Percentiles rank a stretch among this genome's conserved stretches.
These are phyloP conservation scores for Dimargaris xerosporica DNA, from an alignment of 192 early-diverging fungal genomes.

Conservation along the genomic window DNA sequence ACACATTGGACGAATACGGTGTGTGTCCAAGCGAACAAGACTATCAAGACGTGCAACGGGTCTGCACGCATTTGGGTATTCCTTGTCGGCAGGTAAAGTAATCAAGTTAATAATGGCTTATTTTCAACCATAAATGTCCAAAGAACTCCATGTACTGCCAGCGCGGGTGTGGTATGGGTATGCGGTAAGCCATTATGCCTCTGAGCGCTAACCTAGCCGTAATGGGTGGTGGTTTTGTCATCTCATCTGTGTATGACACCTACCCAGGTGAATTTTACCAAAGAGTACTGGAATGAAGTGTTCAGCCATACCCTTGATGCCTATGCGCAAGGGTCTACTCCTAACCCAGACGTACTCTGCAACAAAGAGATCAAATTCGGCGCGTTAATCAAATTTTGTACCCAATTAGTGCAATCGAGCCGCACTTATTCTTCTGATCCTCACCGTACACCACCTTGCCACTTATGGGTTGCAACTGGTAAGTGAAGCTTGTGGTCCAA, in stretches of 20 bases:
- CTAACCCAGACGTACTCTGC: slow-evolving; percentile 88
- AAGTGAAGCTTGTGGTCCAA: too few relatives aligned
- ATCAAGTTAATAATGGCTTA: neutral
- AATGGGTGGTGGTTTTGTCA: neutral
- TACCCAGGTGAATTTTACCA: slow-evolving; percentile 48
- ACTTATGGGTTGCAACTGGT: too few relatives aligned
- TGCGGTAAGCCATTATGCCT: neutral
- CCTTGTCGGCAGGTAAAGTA: slow-evolving; percentile 23
- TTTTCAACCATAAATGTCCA: too few relatives aligned
- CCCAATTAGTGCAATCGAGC: too few relatives aligned
- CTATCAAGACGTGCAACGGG: slow-evolving; percentile 58
- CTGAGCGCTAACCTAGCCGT: too few relatives aligned
- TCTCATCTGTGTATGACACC: slow-evolving; percentile 5
- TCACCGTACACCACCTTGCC: too few relatives aligned
- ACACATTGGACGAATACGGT: slow-evolving; percentile 59
- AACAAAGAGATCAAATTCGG: slow-evolving; percentile 94
- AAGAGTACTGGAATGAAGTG: slow-evolving; percentile 83
- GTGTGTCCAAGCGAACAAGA: slow-evolving; percentile 63
- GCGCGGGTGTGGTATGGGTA: neutral
- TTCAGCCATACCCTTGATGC: slow-evolving; percentile 68
- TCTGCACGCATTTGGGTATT: slow-evolving; percentile 54
- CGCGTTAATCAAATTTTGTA: slow-evolving; percentile 39
- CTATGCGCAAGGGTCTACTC: slow-evolving; percentile 54
- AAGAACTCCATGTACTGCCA: neutral
- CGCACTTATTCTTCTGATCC: too few relatives aligned